Base-by-base conservation (phyloP, 345 rosid genomes). In the Eucalyptus sideroxylon region DNA sequence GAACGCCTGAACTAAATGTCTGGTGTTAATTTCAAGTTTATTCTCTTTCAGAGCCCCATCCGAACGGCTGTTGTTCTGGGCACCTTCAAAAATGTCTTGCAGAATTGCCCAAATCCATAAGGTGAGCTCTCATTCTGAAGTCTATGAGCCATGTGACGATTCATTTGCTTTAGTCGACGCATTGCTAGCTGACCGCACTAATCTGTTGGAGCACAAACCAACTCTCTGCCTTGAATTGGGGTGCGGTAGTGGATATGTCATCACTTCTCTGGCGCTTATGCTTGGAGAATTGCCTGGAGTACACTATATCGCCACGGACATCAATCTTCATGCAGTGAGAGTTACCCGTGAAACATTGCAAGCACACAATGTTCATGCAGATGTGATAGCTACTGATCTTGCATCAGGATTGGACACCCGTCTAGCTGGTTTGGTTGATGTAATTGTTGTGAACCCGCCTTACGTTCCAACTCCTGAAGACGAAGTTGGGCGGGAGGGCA, bases 401-500 rank as follows among this genome's bases (percentile, higher is more conserved):
- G 98, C 95, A 44, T 95, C 96, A 6, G 95, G 98, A 67, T 89
- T 98, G 60, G 99, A 96, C 89, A 92, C 88, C 42, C 97, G 96
- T 59, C 91, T 97, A 3, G 94, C 94, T 34, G 97, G 98, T 15
- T 88, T 89, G 21, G 95, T 97, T 24, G 99, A 97, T 87, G 95
- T 98, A 50, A 92, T 98, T 86, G 98, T 96, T 81, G 99, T 96
- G 90, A 97, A 98, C 90, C 98, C 99, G 7, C 99, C 99, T 62
- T 98, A 97, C 87, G 99, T 97, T 60, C 98, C 99, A 11, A 97
- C 99, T 4, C 99, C 99, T 2, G 99, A 96, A 72, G 94, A 95
- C 67, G 99, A 98, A 91, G 99, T 96, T 77, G 94, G 93, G 34
- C n/a, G 44, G 55, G 90, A 88, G 37, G 95, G 95, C 60, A 90